Conservation (phyloP, 805 yeast genomes). For the Lachancea sp. region DNA sequence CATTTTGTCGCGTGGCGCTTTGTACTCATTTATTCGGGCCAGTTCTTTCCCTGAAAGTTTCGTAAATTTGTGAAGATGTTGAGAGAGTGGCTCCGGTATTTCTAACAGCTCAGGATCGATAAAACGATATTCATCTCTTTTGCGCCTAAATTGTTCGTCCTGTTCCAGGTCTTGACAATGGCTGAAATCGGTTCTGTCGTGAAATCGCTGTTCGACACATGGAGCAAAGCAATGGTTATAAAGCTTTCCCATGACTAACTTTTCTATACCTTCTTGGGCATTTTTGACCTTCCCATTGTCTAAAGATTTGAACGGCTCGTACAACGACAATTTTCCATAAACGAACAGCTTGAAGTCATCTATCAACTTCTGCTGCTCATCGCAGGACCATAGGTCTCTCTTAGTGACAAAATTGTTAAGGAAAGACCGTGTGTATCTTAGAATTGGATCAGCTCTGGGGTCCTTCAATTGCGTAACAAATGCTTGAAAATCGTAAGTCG, state of each 20-base stretch:
- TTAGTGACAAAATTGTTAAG: conserved; percentile 56
- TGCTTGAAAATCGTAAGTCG: conserved; percentile 72
- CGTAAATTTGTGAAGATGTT: conserved; percentile 48
- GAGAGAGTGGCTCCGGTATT: conserved; percentile 47
- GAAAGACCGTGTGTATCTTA: conserved; percentile 79
- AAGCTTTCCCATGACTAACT: conserved; percentile 81
- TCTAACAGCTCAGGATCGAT: conserved; percentile 72
- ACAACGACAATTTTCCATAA: conserved; percentile 49
- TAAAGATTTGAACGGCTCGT: conserved; percentile 70
- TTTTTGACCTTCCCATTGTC: conserved; percentile 56
- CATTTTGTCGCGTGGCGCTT: conserved; percentile 92
- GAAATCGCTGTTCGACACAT: conserved; percentile 30
- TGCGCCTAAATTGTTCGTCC: conserved; percentile 48
- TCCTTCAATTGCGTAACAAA: conserved; percentile 67
- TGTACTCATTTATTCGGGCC: conserved; percentile 67
- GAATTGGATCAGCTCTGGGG: conserved; percentile 80
- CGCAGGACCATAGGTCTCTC: conserved; percentile 60
- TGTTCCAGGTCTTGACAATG: conserved; percentile 57
- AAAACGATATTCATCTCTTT: conserved; percentile 63
- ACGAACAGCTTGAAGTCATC: conserved; percentile 73
- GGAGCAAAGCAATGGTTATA: conserved; percentile 80
- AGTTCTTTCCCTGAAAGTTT: conserved; percentile 68
- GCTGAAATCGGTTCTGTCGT: conserved; percentile 40
- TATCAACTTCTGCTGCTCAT: conserved; percentile 73
- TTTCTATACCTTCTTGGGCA: conserved; percentile 87